A percentile compares a stretch with the other conserved stretches of the same genome.
These are phyloP conservation scores for Populus alba DNA, from an alignment of 345 rosid genomes.

Conservation along the genomic window DNA sequence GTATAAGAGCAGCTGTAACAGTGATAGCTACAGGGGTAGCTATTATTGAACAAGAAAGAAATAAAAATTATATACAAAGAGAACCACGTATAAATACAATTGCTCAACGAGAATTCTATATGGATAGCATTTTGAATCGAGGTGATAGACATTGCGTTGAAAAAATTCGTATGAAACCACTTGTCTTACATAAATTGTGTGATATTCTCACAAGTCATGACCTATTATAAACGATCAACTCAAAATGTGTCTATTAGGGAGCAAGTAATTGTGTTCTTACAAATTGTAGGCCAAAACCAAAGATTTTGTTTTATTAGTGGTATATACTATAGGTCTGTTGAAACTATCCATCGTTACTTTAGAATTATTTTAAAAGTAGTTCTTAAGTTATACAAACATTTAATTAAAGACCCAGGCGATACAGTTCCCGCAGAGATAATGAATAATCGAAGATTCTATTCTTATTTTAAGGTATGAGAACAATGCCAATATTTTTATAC, in stretches of 20 bases:
- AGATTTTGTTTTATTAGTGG: neutral
- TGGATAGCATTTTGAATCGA: no score
- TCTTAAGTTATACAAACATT: neutral
- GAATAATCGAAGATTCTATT: neutral
- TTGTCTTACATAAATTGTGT: neutral
- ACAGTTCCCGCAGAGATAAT: neutral
- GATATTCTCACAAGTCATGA: neutral
- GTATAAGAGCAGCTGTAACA: no score
- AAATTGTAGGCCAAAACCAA: neutral
- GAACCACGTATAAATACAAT: no score
- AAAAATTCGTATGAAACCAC: neutral
- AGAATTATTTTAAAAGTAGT: neutral
- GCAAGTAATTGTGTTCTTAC: neutral
- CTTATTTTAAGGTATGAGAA: conserved; percentile 1
- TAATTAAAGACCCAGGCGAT: neutral
- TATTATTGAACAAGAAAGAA: no score
- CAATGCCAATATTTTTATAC: neutral
- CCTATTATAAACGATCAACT: neutral
- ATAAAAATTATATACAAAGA: no score
- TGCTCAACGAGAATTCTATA: no score
- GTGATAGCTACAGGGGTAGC: no score
- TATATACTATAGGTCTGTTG: neutral
- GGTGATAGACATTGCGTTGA: neutral
- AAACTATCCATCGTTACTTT: neutral
- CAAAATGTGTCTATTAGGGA: neutral